Percentiles rank a stretch among this genome's conserved stretches.
phyloP scores from a whole-genome alignment of 768 basidiomycete species.

The Clavulina sp. region DNA sequence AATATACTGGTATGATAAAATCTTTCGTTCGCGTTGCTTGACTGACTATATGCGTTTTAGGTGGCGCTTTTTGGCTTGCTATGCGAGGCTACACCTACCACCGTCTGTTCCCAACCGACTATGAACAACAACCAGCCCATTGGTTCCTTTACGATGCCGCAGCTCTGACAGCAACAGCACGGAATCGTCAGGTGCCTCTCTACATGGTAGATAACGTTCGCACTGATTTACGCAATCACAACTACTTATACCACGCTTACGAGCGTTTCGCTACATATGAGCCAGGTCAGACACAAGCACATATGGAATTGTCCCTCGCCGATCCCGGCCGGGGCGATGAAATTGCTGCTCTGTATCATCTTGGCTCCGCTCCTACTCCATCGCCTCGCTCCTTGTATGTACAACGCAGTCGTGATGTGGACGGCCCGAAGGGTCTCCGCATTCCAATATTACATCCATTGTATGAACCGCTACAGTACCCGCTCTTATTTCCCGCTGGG shows the following conservation, averaged over 20 bases:
- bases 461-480: constrained; percentile 25
- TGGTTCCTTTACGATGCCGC: constrained; percentile 6
- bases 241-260: neutral
- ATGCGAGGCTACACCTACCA: constrained; percentile 3
- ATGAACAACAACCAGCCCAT: neutral
- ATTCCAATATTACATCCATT: constrained; percentile 18
- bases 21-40: neutral
- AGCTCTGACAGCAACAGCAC: neutral
- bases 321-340: neutral
- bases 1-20: neutral
- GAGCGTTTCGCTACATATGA: neutral
- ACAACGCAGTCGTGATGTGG: neutral
- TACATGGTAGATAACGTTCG: neutral
- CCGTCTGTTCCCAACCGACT: neutral
- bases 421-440: neutral
- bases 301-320: neutral
- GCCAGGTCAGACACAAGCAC: neutral
- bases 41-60: neutral
- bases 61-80: neutral
- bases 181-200: neutral
- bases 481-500: constrained; percentile 23
- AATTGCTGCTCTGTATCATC: neutral
- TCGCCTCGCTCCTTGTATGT: neutral
- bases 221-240: neutral
- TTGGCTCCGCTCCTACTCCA: neutral